Conservation (phyloP, 352 stramenopile genomes). For the Globisporangium cederbergense region DNA sequence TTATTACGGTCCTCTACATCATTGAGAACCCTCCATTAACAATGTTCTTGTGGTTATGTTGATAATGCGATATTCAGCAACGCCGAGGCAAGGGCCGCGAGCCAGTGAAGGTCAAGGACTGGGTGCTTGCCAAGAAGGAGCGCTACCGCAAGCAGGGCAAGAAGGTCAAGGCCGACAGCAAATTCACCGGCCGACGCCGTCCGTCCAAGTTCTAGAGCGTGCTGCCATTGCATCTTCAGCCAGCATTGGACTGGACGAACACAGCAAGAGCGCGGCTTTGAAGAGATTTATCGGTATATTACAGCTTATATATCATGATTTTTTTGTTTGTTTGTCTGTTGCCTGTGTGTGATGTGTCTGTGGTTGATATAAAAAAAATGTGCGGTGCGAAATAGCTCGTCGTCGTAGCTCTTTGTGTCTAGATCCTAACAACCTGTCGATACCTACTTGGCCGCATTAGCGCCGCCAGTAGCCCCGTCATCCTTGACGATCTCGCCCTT, state of each 20-base stretch:
- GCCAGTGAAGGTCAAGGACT: slow-evolving; percentile 86
- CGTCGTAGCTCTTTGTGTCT: background rate
- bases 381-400: background rate
- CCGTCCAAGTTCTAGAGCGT: slow-evolving; percentile 92
- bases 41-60: background rate
- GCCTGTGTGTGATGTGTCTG: slow-evolving; percentile 10
- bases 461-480: background rate
- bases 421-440: slow-evolving; percentile 1
- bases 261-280: background rate
- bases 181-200: slow-evolving; percentile 97
- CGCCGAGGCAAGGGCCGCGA: slow-evolving; percentile 51
- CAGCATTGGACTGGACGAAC: background rate
- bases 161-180: slow-evolving; percentile 96
- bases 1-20: background rate
- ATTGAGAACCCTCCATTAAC: too few species aligned
- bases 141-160: slow-evolving; percentile 97
- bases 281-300: slow-evolving; percentile 49
- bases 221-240: background rate
- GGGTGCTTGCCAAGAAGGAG: slow-evolving; percentile 98
- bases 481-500: slow-evolving; percentile 72
- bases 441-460: background rate
- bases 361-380: slow-evolving; percentile 8
- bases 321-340: slow-evolving; percentile 18
- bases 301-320: slow-evolving; percentile 32
- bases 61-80: slow-evolving; percentile 24